Evolutionary conservation across 2,329 filamentous ascomycete genomes (phyloP).

Genomic region (Xylaria sp.): DNA sequence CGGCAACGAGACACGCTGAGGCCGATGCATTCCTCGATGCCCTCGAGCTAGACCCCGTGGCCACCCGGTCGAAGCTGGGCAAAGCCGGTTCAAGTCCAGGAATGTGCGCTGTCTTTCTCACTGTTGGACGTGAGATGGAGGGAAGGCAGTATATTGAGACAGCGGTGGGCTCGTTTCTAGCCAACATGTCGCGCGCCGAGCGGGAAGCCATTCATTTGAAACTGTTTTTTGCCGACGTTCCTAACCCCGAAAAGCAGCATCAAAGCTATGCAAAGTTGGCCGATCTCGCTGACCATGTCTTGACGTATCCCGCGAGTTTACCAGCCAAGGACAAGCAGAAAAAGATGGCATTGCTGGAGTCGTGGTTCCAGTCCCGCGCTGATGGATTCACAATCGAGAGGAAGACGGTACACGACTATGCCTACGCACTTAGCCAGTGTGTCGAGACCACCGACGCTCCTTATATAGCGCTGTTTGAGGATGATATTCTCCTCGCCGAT

Average conservation of each 20-base stretch:
- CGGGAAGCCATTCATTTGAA: constrained; percentile 27
- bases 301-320: constrained; percentile 26
- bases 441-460: constrained; percentile 27
- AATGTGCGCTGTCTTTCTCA: constrained; percentile 31
- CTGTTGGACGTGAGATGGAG: constrained; percentile 26
- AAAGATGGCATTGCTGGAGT: constrained; percentile 22
- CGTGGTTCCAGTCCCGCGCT: constrained; percentile 20
- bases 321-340: constrained; percentile 17
- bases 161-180: constrained; percentile 30
- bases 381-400: constrained; percentile 26
- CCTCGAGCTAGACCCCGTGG: constrained; percentile 18
- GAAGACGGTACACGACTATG: constrained; percentile 31
- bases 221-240: constrained; percentile 32
- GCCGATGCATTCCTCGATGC: constrained; percentile 28
- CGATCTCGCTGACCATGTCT: constrained; percentile 27
- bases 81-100: constrained; percentile 24
- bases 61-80: constrained; percentile 15
- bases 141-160: constrained; percentile 31
- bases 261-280: constrained; percentile 25
- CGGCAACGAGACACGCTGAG: constrained; percentile 28
- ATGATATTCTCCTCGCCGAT: constrained; percentile 31
- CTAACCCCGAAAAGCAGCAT: constrained; percentile 25
- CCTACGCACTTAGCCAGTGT: constrained; percentile 28
- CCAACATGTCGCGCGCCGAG: constrained; percentile 30
- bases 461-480: constrained; percentile 31